phyloP scores from a whole-genome alignment of 805 yeast genomes.

The Komagataella pastoris region DNA sequence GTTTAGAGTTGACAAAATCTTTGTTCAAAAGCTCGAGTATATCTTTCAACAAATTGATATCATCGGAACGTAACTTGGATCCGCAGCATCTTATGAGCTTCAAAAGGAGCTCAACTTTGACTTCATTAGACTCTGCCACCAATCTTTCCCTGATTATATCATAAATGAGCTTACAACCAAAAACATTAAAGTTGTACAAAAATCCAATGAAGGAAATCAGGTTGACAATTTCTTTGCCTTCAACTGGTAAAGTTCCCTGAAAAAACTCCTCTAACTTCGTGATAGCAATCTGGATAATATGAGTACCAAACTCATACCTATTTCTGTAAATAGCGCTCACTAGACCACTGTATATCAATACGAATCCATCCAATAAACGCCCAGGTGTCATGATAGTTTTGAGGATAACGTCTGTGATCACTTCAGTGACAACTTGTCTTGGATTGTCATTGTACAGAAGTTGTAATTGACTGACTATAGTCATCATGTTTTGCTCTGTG shows the following conservation, averaged over 20 bases:
- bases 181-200: conserved; percentile 63
- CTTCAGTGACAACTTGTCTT: conserved; percentile 67
- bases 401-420: conserved; percentile 46
- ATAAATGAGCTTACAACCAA: conserved; percentile 63
- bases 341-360: conserved; percentile 67
- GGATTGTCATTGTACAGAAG: conserved; percentile 53
- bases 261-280: conserved; percentile 44
- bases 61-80: conserved; percentile 77
- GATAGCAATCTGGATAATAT: conserved; percentile 65
- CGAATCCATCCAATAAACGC: conserved; percentile 63
- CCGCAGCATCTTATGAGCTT: conserved; percentile 69
- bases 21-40: conserved; percentile 50
- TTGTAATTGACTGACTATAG: conserved; percentile 59
- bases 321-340: conserved; percentile 66
- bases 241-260: conserved; percentile 10
- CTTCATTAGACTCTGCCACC: conserved; percentile 37
- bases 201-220: conserved; percentile 63
- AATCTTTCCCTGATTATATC: conserved; percentile 44
- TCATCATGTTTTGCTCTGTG: conserved; percentile 73
- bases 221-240: conserved; percentile 30
- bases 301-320: conserved; percentile 87
- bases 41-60: conserved; percentile 73
- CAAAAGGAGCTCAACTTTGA: conserved; percentile 65
- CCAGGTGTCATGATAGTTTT: conserved; percentile 54
- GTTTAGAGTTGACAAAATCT: conserved; percentile 21